phyloP scores from a whole-genome alignment of 1,284 basidiomycete genomes.

The Volvariella volvacea region DNA sequence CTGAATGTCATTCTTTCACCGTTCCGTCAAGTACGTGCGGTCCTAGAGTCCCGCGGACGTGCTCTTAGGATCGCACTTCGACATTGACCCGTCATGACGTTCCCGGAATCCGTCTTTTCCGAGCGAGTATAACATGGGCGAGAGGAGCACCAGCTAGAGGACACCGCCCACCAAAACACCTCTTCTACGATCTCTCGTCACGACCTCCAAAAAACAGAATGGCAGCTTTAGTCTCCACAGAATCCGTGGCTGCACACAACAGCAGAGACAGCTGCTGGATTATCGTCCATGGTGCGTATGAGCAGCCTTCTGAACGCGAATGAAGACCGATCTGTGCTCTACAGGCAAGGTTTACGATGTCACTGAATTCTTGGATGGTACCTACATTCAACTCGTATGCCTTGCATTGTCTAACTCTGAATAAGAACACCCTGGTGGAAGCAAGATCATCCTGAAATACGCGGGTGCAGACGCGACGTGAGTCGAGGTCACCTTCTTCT shows the following conservation, averaged over 20 bases:
- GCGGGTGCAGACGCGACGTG: slow-evolving; percentile 26
- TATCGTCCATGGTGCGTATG: slow-evolving; percentile 69
- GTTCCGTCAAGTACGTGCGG: no score
- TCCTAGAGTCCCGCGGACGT: no score
- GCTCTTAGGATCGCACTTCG: no score
- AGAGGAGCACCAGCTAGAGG: no score
- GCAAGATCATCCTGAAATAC: slow-evolving; percentile 15
- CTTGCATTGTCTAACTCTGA: background rate
- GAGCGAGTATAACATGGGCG: no score
- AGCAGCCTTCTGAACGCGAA: background rate
- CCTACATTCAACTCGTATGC: background rate
- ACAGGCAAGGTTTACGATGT: slow-evolving; percentile 23
- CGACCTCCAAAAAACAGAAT: slow-evolving; percentile 5
- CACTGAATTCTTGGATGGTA: slow-evolving; percentile 32
- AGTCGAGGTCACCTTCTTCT: slow-evolving; percentile 5
- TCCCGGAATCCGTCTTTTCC: no score
- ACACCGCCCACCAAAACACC: no score
- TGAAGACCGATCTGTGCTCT: no score
- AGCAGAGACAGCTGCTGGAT: slow-evolving; percentile 80
- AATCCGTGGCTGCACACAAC: slow-evolving; percentile 69
- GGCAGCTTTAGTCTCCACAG: slow-evolving; percentile 34
- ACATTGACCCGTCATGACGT: no score
- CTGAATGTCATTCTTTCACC: no score
- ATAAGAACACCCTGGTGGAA: slow-evolving; percentile 19
- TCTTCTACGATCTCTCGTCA: no score